phyloP scores from a whole-genome alignment of 2,329 filamentous ascomycete species.

The Colletotrichum paranaense region DNA sequence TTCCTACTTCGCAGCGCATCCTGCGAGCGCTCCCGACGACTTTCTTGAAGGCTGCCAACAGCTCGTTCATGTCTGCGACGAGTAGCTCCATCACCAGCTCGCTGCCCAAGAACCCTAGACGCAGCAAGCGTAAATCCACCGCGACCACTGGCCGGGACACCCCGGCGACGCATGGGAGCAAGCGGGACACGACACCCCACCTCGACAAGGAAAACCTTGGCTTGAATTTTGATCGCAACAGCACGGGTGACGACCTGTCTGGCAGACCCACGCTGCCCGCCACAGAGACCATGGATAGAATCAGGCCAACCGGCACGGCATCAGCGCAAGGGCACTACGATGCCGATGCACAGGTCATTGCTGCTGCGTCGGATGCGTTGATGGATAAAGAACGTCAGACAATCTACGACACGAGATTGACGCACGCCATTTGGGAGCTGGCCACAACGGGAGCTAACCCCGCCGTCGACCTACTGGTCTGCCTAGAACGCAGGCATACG shows the following conservation, averaged over 20 bases:
- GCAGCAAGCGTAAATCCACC: slow-evolving; percentile 69
- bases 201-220: slow-evolving; percentile 64
- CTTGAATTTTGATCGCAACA: slow-evolving; percentile 40
- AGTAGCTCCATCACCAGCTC: slow-evolving; percentile 87
- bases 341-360: slow-evolving; percentile 51
- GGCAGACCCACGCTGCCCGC: slow-evolving; percentile 41
- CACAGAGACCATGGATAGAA: slow-evolving; percentile 62
- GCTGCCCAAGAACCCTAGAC: slow-evolving; percentile 73
- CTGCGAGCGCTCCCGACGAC: slow-evolving; percentile 90
- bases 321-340: slow-evolving; percentile 37
- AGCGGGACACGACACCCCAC: slow-evolving; percentile 49
- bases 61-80: slow-evolving; percentile 92
- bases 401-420: slow-evolving; percentile 86
- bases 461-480: slow-evolving; percentile 91
- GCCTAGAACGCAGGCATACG: slow-evolving; percentile 87
- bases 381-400: slow-evolving; percentile 78
- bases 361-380: slow-evolving; percentile 69
- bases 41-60: slow-evolving; percentile 93
- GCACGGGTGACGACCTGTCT: slow-evolving; percentile 37
- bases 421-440: slow-evolving; percentile 93
- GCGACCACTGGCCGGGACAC: slow-evolving; percentile 51
- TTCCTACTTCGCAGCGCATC: slow-evolving; percentile 92
- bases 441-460: slow-evolving; percentile 93
- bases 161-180: slow-evolving; percentile 39
- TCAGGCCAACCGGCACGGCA: slow-evolving; percentile 45